Conservation (phyloP, 2,329 filamentous ascomycete species). For the Juglanconis oblonga region DNA sequence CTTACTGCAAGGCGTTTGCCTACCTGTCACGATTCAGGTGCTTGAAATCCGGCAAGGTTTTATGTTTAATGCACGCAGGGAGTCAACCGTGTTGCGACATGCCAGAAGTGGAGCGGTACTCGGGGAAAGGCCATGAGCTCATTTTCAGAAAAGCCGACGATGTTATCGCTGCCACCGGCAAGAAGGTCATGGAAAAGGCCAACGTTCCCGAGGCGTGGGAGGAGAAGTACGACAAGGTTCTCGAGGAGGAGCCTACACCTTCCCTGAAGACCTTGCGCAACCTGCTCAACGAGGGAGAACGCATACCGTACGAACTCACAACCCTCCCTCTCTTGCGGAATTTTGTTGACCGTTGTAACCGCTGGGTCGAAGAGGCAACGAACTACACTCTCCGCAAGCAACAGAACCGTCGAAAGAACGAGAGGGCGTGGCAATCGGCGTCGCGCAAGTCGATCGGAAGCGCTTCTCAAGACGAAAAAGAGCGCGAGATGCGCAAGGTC, state of each 20-base stretch:
- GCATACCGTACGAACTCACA: slow-evolving; percentile 85
- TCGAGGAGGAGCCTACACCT: slow-evolving; percentile 81
- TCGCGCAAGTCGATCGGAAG: slow-evolving; percentile 64
- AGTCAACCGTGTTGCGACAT: slow-evolving; percentile 75
- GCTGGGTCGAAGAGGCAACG: slow-evolving; percentile 96
- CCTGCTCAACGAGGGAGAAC: slow-evolving; percentile 88
- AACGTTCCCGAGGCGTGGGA: slow-evolving; percentile 84
- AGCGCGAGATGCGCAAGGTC: slow-evolving; percentile 83
- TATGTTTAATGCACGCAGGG: slow-evolving; percentile 82
- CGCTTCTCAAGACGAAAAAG: slow-evolving; percentile 66
- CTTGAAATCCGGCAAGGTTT: slow-evolving; percentile 71
- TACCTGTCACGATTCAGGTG: slow-evolving; percentile 91
- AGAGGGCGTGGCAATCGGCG: slow-evolving; percentile 77
- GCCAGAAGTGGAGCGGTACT: slow-evolving; percentile 63
- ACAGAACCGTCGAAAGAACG: slow-evolving; percentile 93
- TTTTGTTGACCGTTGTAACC: slow-evolving; percentile 94
- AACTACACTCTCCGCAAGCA: slow-evolving; percentile 97
- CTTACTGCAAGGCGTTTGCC: slow-evolving; percentile 86
- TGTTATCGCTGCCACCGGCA: slow-evolving; percentile 61
- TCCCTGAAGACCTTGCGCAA: slow-evolving; percentile 82
- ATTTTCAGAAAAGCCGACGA: slow-evolving; percentile 76
- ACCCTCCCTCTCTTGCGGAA: slow-evolving; percentile 78
- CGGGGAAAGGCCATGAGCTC: slow-evolving; percentile 68
- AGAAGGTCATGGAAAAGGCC: slow-evolving; percentile 83
- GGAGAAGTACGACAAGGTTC: slow-evolving; percentile 79